phyloP scores from a whole-genome alignment of 2,329 filamentous ascomycete genomes.

The Dactylellina drechsleri region DNA sequence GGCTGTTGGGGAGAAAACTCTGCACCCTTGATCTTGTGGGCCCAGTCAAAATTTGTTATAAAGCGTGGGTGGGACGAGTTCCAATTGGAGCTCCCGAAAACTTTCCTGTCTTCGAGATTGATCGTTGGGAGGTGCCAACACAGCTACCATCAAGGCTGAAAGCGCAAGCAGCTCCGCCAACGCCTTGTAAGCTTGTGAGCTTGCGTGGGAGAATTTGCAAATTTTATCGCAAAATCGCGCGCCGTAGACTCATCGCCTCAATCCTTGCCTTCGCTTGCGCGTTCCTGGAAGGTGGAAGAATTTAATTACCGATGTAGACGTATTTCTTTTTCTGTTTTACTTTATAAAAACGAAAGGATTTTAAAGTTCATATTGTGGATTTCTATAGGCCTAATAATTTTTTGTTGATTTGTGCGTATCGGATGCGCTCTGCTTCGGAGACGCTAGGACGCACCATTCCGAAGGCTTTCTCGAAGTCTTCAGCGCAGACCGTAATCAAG shows the following conservation, averaged over 20 bases:
- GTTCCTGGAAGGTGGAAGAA: slow-evolving; percentile 28
- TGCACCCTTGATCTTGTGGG: slow-evolving; percentile 15
- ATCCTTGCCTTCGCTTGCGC: slow-evolving; percentile 6
- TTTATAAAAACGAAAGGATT: not conserved
- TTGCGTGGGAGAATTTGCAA: slow-evolving; percentile 20
- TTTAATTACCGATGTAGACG: slow-evolving; percentile 15
- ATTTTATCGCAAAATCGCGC: slow-evolving; percentile 53
- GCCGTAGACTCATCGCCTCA: not conserved
- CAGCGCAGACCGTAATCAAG: slow-evolving; percentile 17
- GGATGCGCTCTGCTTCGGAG: slow-evolving; percentile 55
- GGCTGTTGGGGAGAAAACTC: slow-evolving; percentile 43
- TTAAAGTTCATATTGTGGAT: no score
- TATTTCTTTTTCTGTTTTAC: slow-evolving; percentile 10
- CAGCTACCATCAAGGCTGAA: slow-evolving; percentile 14
- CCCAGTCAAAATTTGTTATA: slow-evolving; percentile 27
- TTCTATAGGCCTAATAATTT: slow-evolving; percentile 29
- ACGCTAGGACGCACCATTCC: slow-evolving; percentile 62
- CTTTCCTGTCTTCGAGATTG: slow-evolving; percentile 22
- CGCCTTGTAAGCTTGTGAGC: slow-evolving; percentile 6
- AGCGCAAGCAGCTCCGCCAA: no score
- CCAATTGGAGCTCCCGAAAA: slow-evolving; percentile 33
- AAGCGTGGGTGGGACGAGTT: slow-evolving; percentile 20
- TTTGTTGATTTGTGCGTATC: slow-evolving; percentile 48
- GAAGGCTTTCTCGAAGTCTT: slow-evolving; percentile 64
- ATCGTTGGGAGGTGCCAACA: slow-evolving; percentile 28